A percentile compares a stretch with the other conserved stretches of the same genome.
phyloP scores from a whole-genome alignment of 345 rosid genomes.

The Rubroshorea leprosula region DNA sequence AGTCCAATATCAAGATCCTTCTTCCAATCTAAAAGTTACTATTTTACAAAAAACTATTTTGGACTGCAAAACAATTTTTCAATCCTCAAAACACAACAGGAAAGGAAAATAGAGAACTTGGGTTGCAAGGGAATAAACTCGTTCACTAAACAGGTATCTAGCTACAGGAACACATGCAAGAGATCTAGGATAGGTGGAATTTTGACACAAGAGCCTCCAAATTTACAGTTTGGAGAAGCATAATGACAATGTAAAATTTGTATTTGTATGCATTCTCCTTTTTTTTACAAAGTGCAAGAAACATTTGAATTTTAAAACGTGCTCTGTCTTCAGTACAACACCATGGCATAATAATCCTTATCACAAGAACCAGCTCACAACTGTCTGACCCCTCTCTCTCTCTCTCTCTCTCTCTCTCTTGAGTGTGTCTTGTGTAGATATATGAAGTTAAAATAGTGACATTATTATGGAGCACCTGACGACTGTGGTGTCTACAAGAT shows the following conservation, averaged over 20 bases:
- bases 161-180: too few relatives aligned
- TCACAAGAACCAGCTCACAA: slow-evolving; percentile 26
- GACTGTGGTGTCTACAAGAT: slow-evolving; percentile 41
- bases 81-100: too few relatives aligned
- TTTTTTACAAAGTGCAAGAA: slow-evolving; percentile 17
- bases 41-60: too few relatives aligned
- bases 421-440: neutral
- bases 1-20: too few relatives aligned
- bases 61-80: too few relatives aligned
- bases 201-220: neutral
- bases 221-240: slow-evolving; percentile 7
- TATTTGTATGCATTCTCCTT: neutral
- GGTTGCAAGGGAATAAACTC: too few relatives aligned
- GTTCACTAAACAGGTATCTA: too few relatives aligned
- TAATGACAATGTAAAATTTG: slow-evolving; percentile 11
- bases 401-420: slow-evolving; percentile 7
- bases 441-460: slow-evolving; percentile 12
- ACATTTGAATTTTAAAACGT: slow-evolving; percentile 22
- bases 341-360: slow-evolving; percentile 15
- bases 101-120: too few relatives aligned
- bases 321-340: slow-evolving; percentile 18
- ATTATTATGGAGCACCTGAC: slow-evolving; percentile 28
- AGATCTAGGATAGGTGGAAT: neutral
- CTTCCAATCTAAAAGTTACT: too few relatives aligned
- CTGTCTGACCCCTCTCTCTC: slow-evolving; percentile 9